Evolutionary conservation across 495 filamentous ascomycete species (phyloP).

Genomic region (Penicillium paxilli): DNA sequence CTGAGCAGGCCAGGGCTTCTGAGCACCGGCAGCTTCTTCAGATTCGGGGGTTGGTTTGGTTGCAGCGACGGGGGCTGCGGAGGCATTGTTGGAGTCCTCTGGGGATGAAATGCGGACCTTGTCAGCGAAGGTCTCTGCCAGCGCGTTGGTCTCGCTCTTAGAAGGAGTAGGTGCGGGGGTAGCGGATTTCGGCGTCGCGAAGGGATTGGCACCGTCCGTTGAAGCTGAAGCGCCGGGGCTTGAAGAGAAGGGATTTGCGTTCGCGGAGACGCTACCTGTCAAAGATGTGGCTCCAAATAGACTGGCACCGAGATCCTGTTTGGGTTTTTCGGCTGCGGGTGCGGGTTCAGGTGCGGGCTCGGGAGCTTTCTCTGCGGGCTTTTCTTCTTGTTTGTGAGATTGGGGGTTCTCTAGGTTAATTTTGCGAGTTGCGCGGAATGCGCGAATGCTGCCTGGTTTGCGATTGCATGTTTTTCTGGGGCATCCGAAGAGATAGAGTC

Average conservation of each 20-base stretch:
- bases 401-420: constrained; percentile 23
- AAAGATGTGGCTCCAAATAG: constrained; percentile 52
- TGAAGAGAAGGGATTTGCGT: constrained; percentile 59
- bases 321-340: constrained; percentile 24
- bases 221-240: constrained; percentile 18
- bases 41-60: constrained; percentile 33
- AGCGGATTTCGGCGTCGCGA: constrained; percentile 42
- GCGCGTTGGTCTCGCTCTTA: constrained; percentile 28
- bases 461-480: constrained; percentile 75
- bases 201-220: constrained; percentile 43
- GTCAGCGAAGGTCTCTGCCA: constrained; percentile 74
- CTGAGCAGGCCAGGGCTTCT: constrained; percentile 71
- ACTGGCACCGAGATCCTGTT: constrained; percentile 57
- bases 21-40: constrained; percentile 21
- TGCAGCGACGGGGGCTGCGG: constrained; percentile 32
- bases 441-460: constrained; percentile 77
- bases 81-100: neutral
- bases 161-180: constrained; percentile 33
- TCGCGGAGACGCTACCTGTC: constrained; percentile 46
- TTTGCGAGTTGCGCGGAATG: constrained; percentile 62
- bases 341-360: constrained; percentile 23
- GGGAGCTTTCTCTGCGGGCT: constrained; percentile 22
- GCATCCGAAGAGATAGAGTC: constrained; percentile 84
- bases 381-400: constrained; percentile 25
- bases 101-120: constrained; percentile 56